Conservation (phyloP, 1,284 basidiomycete genomes). For the Melampsora americana region DNA sequence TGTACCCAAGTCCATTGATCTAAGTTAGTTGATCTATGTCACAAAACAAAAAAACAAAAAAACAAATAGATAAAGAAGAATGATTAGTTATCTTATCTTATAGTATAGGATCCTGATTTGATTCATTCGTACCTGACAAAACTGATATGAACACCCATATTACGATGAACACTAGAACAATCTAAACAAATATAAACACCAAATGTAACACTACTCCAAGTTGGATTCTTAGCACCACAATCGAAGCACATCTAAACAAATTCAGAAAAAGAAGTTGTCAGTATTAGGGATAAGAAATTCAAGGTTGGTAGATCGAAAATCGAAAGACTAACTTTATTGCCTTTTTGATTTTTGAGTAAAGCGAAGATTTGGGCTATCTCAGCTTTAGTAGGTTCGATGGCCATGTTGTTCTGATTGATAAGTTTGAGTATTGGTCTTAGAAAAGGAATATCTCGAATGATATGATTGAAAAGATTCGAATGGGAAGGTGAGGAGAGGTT, state of each 20-base stretch:
- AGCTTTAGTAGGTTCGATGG: constrained; percentile 33
- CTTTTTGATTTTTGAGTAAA: constrained; percentile 41
- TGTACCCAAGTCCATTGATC: constrained; percentile 91
- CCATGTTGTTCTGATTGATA: neutral
- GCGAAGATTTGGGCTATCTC: constrained; percentile 40
- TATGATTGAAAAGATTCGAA: neutral
- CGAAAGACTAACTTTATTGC: constrained; percentile 22
- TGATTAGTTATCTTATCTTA: constrained; percentile 21
- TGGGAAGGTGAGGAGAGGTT: neutral
- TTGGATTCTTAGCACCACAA: constrained; percentile 92
- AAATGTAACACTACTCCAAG: constrained; percentile 94
- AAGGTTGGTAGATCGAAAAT: neutral
- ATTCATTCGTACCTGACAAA: constrained; percentile 75
- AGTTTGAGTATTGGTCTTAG: neutral
- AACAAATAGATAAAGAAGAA: constrained; percentile 43
- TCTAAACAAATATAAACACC: constrained; percentile 97
- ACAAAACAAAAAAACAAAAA: constrained; percentile 7
- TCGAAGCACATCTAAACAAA: constrained; percentile 81
- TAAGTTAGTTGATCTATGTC: constrained; percentile 84
- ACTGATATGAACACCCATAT: constrained; percentile 96
- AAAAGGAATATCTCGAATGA: neutral
- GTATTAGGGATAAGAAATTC: neutral
- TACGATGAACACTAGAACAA: constrained; percentile 90
- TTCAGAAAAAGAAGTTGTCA: neutral
- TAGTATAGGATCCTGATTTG: neutral